A percentile compares a stretch with the other conserved stretches of the same genome.
phyloP scores from a whole-genome alignment of 2,329 filamentous ascomycete species.

The Cordyceps javanica region DNA sequence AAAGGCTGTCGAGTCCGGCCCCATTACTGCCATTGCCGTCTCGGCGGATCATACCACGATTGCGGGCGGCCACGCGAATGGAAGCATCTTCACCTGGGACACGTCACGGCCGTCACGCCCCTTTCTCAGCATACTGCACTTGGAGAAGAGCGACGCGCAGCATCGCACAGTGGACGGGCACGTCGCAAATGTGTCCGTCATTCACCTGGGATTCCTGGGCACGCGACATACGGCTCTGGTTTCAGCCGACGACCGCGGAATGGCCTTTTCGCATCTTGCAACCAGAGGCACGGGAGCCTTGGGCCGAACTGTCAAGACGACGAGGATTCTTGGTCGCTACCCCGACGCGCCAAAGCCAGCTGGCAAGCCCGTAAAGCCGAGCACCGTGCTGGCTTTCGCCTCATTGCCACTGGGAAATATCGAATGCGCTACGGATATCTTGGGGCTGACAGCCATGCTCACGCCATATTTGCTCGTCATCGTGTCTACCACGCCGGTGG shows the following conservation, averaged over 20 bases:
- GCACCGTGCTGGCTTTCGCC: conserved; percentile 88
- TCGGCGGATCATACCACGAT: conserved; percentile 92
- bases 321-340: conserved; percentile 85
- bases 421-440: conserved; percentile 75
- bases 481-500: conserved; percentile 92
- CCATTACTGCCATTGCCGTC: conserved; percentile 80
- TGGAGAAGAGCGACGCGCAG: conserved; percentile 60
- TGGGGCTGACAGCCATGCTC: conserved; percentile 90
- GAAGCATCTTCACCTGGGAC: conserved; percentile 97
- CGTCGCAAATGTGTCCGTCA: conserved; percentile 66
- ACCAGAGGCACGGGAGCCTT: conserved; percentile 84
- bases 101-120: conserved; percentile 73
- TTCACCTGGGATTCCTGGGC: conserved; percentile 91
- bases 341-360: conserved; percentile 59
- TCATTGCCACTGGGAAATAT: conserved; percentile 90
- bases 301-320: conserved; percentile 80
- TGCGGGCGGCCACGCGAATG: conserved; percentile 82
- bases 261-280: conserved; percentile 97
- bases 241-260: conserved; percentile 88
- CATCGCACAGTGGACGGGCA: conserved; percentile 75
- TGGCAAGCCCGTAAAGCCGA: conserved; percentile 74
- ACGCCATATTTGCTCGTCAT: conserved; percentile 95
- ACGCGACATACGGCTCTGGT: conserved; percentile 91
- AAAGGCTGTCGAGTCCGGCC: conserved; percentile 86
- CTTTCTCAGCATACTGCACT: conserved; percentile 78